A percentile compares a stretch with the other conserved stretches of the same genome.
Evolutionary conservation across 1,284 basidiomycete genomes (phyloP).

Genomic region (Boletellus sp.): DNA sequence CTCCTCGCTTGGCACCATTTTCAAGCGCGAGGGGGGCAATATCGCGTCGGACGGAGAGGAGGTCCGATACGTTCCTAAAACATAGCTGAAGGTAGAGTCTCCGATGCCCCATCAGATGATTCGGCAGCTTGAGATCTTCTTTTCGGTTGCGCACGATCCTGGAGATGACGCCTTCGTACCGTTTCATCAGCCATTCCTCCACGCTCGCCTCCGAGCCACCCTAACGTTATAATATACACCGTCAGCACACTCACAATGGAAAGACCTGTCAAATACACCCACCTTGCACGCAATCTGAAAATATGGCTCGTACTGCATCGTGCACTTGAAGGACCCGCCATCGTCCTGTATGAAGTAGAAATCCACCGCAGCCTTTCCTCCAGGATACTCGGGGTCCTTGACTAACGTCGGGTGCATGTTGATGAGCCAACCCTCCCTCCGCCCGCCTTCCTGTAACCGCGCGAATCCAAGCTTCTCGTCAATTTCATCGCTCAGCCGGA

Average conservation of each 20-base stretch:
- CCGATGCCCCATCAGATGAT: slow-evolving; percentile 91
- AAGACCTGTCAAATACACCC: slow-evolving; percentile 17
- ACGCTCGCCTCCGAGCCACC: slow-evolving; percentile 84
- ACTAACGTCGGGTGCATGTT: slow-evolving; percentile 98
- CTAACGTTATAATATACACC: slow-evolving; percentile 38
- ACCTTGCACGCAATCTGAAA: slow-evolving; percentile 92
- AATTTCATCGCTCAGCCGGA: slow-evolving; percentile 76
- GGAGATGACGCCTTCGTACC: slow-evolving; percentile 84
- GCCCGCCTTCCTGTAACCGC: slow-evolving; percentile 69
- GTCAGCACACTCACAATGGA: slow-evolving; percentile 1
- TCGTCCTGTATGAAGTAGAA: slow-evolving; percentile 99
- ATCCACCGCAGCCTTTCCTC: slow-evolving; percentile 88
- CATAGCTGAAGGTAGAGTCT: slow-evolving; percentile 86
- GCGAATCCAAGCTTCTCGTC: slow-evolving; percentile 93
- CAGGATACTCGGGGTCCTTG: slow-evolving; percentile 77
- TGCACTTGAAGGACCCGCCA: slow-evolving; percentile 94
- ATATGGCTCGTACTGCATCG: slow-evolving; percentile 91
- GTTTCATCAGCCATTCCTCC: slow-evolving; percentile 95
- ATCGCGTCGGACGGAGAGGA: slow-evolving; percentile 85
- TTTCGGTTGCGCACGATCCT: slow-evolving; percentile 82
- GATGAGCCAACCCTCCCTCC: slow-evolving; percentile 88
- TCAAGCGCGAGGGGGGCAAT: slow-evolving; percentile 85
- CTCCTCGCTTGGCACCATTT: slow-evolving; percentile 91
- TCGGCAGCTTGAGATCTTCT: slow-evolving; percentile 93
- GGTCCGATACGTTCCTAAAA: slow-evolving; percentile 92